phyloP scores from a whole-genome alignment of 192 early-diverging fungal genomes.

The Obelidium mucronatum region DNA sequence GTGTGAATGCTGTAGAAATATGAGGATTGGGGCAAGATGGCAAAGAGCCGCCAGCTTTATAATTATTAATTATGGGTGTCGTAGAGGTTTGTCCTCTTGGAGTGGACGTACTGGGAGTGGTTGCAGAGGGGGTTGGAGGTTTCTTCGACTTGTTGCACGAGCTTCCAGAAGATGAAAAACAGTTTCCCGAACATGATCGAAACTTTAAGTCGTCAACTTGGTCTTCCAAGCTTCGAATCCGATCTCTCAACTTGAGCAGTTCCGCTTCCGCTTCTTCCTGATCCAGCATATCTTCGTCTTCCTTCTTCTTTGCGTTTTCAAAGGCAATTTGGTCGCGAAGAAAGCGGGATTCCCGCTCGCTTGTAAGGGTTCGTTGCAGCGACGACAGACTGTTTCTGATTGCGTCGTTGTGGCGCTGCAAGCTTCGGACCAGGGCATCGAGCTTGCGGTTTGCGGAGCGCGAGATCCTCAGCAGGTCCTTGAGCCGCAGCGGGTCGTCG shows the following conservation, averaged over 20 bases:
- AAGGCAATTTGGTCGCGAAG: background rate
- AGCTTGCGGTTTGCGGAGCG: constrained; percentile 12
- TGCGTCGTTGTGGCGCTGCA: background rate
- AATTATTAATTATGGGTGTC: no score
- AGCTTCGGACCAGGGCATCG: background rate
- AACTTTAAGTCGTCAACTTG: constrained; percentile 7
- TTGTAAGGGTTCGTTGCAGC: background rate
- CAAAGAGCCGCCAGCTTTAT: no score
- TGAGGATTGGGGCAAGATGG: background rate
- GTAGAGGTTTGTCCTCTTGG: background rate
- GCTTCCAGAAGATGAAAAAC: background rate
- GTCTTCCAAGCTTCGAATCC: background rate
- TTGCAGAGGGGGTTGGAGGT: background rate
- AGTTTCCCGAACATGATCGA: background rate
- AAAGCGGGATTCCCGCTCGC: background rate
- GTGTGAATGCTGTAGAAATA: background rate
- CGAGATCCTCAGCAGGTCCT: background rate
- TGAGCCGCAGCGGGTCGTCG: constrained; percentile 16
- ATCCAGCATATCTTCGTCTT: background rate
- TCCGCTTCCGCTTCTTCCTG: background rate
- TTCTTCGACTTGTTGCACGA: background rate
- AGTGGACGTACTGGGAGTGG: background rate
- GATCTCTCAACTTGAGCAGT: background rate
- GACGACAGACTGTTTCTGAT: background rate
- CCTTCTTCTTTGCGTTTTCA: background rate